Evolutionary conservation across 352 stramenopile genomes (phyloP), one percentile per base, ranked within the genome.

Genomic region (Elongisporangium undulatum): DNA sequence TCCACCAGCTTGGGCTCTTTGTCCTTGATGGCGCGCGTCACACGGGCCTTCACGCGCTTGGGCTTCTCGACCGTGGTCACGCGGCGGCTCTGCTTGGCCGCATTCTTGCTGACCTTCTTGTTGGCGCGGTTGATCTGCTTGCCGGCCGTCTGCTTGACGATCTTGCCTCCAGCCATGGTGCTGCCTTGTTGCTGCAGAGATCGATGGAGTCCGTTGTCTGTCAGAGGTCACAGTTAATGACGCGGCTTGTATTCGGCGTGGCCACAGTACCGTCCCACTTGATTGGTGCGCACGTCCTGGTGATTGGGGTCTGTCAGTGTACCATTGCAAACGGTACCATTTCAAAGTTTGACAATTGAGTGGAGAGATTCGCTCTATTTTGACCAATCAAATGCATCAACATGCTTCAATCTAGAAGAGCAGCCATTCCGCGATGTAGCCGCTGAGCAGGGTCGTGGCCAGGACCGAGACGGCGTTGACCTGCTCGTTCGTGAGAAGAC

Each of bases 1-100:
- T 97, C 90, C 51, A 94, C 84, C 21, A 97, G 70, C 67, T 97
- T 97, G n/a, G 90, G 77, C 68, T 93, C 90, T 60, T 92, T 94
- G 64, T 85, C 78, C 75, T 96, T 94, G 59, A 96, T 75, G 21
- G 81, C 81, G 49, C 90, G 84, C 59, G 81, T 70, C 59, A 96
- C 82, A 67, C 89, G 74, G 13, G 83, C 87, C 62, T 94, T 95
- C 45, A 89, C 52, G 56, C 84, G 83, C 73, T 93, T 94, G 51
- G 83, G 81, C 69, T 89, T 89, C 58, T 77, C 74, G 58, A 85
- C 65, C 34, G 70, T 82, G 21, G 75, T 74, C 10, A 89, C 81
- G 67, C 92, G 92, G 61, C 81, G 78, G 68, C 73, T 84, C 67
- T 87, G 67, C 66, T 92, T 92, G 61, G 71, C 70, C 17, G 68